These are phyloP conservation scores for Fusarium piperis DNA, from an alignment of 2,329 filamentous ascomycete genomes.

Conservation along the genomic window DNA sequence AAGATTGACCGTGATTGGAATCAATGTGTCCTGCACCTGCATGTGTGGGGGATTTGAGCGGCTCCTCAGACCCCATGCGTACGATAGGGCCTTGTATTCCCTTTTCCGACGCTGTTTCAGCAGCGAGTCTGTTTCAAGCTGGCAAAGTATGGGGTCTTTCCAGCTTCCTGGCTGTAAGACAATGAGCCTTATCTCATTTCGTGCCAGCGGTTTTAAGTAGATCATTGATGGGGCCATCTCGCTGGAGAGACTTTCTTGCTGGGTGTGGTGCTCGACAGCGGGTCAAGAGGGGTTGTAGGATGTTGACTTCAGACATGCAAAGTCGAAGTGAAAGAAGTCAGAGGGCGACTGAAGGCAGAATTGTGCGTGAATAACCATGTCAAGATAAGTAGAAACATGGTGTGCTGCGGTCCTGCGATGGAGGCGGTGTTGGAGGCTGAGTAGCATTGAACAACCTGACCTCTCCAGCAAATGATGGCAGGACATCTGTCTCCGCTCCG, in stretches of 20 bases:
- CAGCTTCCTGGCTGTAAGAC: not conserved
- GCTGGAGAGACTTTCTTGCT: not conserved
- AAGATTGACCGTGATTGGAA: not conserved
- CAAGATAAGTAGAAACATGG: not conserved
- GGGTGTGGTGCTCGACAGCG: not conserved
- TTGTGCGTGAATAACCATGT: not conserved
- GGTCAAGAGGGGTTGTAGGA: not conserved
- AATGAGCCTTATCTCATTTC: not conserved
- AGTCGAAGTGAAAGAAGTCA: not conserved
- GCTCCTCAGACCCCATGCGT: not conserved
- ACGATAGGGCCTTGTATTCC: not conserved
- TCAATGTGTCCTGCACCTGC: not conserved
- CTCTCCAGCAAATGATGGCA: not conserved
- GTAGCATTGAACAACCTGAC: not conserved
- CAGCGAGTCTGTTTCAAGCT: not conserved
- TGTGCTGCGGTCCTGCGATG: not conserved
- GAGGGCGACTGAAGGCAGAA: rapidly evolving
- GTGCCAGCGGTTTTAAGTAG: not conserved
- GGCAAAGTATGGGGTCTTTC: not conserved
- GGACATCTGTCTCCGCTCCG: not conserved
- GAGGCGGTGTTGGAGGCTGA: no score
- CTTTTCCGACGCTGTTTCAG: not conserved
- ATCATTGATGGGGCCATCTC: not conserved
- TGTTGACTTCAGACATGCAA: not conserved
- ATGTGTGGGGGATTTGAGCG: not conserved